These are phyloP conservation scores for Emmonsiellopsis sp. DNA, from an alignment of 2,329 filamentous ascomycete genomes.

Conservation along the genomic window DNA sequence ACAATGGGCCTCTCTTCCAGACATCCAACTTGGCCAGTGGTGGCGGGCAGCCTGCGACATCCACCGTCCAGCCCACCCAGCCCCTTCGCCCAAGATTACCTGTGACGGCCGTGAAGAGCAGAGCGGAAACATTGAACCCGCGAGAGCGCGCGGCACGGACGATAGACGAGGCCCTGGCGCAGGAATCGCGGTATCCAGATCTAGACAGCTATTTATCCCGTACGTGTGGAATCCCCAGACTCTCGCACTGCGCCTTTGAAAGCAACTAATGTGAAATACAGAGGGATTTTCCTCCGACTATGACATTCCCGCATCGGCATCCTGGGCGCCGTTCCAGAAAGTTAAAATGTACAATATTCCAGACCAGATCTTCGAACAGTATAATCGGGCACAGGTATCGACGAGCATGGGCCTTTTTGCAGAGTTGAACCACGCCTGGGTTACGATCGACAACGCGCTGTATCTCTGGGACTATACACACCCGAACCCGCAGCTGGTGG, in stretches of 20 bases:
- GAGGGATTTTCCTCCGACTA: conserved; percentile 90
- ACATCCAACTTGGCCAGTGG: background rate
- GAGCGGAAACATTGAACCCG: conserved; percentile 51
- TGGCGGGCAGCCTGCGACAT: conserved; percentile 2
- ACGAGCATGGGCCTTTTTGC: conserved; percentile 96
- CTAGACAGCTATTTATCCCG: conserved; percentile 82
- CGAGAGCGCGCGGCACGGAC: conserved; percentile 73
- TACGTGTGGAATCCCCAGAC: conserved; percentile 42
- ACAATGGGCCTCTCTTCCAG: conserved; percentile 28
- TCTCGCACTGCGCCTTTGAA: background rate
- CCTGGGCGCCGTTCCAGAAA: conserved; percentile 86
- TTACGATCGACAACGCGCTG: conserved; percentile 87
- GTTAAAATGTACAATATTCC: conserved; percentile 82
- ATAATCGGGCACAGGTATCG: conserved; percentile 75
- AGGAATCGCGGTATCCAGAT: conserved; percentile 76
- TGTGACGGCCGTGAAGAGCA: conserved; percentile 31
- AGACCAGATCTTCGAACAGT: conserved; percentile 84
- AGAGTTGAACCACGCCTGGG: conserved; percentile 90
- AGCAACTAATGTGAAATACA: conserved; percentile 27
- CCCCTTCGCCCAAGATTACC: conserved; percentile 6
- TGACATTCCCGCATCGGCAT: conserved; percentile 58
- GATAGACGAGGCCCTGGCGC: conserved; percentile 68
- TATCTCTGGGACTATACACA: conserved; percentile 98
- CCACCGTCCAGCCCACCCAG: conserved; percentile 5
- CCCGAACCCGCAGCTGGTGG: conserved; percentile 81